Conservation (phyloP, 2,329 filamentous ascomycete genomes). For the Orbilia oligospora region DNA sequence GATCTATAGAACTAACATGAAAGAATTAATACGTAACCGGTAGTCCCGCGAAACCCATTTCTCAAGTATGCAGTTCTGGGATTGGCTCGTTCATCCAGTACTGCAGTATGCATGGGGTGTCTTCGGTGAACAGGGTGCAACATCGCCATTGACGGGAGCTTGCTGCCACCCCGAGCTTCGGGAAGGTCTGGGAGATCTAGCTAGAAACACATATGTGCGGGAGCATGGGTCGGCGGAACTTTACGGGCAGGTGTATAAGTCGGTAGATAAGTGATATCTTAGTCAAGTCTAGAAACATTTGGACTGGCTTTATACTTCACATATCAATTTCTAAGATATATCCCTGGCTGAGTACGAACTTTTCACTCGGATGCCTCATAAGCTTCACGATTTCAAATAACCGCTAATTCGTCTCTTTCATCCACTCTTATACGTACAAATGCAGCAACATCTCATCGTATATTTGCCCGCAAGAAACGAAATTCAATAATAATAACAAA, state of each 20-base stretch:
- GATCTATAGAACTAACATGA: no score
- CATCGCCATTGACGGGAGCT: conserved; percentile 20
- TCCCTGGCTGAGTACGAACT: background rate
- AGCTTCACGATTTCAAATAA: background rate
- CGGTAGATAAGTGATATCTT: background rate
- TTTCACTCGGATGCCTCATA: background rate
- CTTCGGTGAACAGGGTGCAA: conserved; percentile 14
- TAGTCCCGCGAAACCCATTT: background rate
- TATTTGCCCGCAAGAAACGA: conserved; percentile 5
- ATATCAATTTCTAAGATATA: background rate
- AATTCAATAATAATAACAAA: background rate
- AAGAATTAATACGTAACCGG: no score
- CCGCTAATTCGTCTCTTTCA: background rate
- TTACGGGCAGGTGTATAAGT: no score
- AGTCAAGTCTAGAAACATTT: background rate
- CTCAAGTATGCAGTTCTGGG: background rate
- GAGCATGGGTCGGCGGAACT: conserved; percentile 39
- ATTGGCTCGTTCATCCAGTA: conserved; percentile 22
- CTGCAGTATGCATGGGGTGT: background rate
- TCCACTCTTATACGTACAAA: conserved; percentile 38
- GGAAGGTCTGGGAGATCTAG: conserved; percentile 18
- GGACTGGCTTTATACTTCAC: background rate
- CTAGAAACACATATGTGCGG: no score
- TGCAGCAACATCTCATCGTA: conserved; percentile 19
- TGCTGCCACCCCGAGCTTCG: background rate